Conservation (phyloP, 805 yeast species). For the Vanderwaltozyma yarrowii region DNA sequence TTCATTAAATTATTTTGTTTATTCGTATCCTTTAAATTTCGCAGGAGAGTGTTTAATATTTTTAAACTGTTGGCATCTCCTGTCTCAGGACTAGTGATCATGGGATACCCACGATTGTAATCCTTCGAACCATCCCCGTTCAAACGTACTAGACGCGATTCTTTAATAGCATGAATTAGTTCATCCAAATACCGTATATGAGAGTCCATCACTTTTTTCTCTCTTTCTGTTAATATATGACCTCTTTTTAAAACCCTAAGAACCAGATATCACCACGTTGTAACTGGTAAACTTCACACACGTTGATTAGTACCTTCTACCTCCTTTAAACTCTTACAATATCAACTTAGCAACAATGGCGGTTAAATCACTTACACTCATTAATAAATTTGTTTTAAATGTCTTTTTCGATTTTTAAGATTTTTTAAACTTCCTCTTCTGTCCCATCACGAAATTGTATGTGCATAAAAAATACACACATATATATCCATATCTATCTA, state of each 20-base stretch:
- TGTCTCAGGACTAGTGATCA: not conserved
- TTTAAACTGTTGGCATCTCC: slow-evolving; percentile 14
- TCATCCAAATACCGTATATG: slow-evolving; percentile 24
- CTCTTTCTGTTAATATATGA: too few relatives aligned
- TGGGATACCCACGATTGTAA: not conserved
- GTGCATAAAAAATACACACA: too few relatives aligned
- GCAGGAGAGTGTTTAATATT: slow-evolving; percentile 13
- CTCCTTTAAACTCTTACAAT: not conserved
- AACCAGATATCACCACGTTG: too few relatives aligned
- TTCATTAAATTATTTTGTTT: slow-evolving; percentile 5
- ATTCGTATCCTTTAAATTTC: slow-evolving; percentile 10
- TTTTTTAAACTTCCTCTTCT: too few relatives aligned
- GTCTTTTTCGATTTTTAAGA: too few relatives aligned
- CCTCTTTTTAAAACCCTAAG: too few relatives aligned
- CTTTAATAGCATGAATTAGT: slow-evolving; percentile 20
- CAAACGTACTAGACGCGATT: slow-evolving; percentile 2
- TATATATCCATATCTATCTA: too few relatives aligned
- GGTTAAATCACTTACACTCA: too few relatives aligned
- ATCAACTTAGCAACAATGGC: not conserved
- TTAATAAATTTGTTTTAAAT: too few relatives aligned
- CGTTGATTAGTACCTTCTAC: too few relatives aligned
- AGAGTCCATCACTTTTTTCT: slow-evolving; percentile 13
- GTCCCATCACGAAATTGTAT: too few relatives aligned
- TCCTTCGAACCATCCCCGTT: not conserved
- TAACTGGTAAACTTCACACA: not conserved